Percentiles rank a stretch among this genome's conserved stretches.
These are phyloP conservation scores for Rosa lucieae DNA, from an alignment of 306 rosid genomes.

Conservation along the genomic window DNA sequence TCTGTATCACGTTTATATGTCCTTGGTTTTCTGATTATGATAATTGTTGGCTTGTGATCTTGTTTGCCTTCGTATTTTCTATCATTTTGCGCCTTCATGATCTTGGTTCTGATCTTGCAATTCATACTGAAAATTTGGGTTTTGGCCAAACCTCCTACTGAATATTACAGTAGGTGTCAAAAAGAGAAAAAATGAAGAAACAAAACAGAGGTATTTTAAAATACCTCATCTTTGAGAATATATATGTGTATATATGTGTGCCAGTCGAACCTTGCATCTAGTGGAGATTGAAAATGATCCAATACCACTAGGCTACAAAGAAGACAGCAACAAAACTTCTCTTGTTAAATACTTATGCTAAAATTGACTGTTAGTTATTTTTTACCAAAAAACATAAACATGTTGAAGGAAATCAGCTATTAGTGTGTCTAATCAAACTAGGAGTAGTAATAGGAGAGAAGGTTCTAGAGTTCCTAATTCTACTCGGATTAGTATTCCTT, in stretches of 20 bases:
- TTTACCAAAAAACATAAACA: not conserved
- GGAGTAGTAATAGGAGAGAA: no score
- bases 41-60: not conserved
- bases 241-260: not conserved
- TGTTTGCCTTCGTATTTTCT: not conserved
- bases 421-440: no score
- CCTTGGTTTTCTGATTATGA: not conserved
- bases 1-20: not conserved
- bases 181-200: no score
- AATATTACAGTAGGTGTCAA: not conserved
- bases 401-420: no score
- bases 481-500: no score
- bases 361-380: not conserved
- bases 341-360: not conserved
- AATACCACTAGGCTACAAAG: not conserved
- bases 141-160: not conserved
- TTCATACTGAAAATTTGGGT: not conserved
- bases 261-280: not conserved
- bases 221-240: not conserved
- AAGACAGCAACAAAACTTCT: not conserved
- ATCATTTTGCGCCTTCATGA: not conserved
- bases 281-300: not conserved
- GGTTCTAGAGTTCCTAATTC: no score
- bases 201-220: not conserved
- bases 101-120: not conserved